Base-by-base conservation (phyloP, 805 yeast species). In the Metschnikowia corniflorae region DNA sequence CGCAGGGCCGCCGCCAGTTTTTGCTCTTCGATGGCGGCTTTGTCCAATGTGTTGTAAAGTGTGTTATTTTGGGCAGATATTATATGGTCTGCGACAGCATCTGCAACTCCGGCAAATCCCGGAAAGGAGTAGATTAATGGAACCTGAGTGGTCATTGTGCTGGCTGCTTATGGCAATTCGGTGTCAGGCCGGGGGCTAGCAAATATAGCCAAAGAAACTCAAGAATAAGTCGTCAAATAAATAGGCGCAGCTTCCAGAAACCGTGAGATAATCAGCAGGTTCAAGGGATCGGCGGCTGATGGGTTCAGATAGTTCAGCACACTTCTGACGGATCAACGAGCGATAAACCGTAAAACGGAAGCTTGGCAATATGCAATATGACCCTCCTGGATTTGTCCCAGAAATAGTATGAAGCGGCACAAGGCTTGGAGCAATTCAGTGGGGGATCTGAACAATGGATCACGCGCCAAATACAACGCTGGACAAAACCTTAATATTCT, bases 11-110 rank as follows among this genome's bases (percentile, higher is more conserved):
- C 45, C 31, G 57, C 58, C 29, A 57, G 58, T 52, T 63, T 59
- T 39, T 60, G 44, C n/a, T 49, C 38, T 26, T 49, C 57, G 25
- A 67, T 65, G 44, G 59, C 59, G 13, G 52, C 47, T 19, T 43
- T 50, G 44, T 68, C 72, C 42, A 63, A 49, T 2, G 71, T 63
- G 42, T 63, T 58, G 51, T 69, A 75, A 25, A 84, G 63, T 7
- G 88, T 76, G 43, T 73, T 62, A 54, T 89, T 86, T 63, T 93
- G 97, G 9, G 95, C 94, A 19, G 85, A 77, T 23, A 88, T 78
- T 32, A 91, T 82, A 60, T 89, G 95, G 61, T 93, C 96, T 1
- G 97, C 97, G 19, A 91, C 95, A 16, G 97, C 97, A 37, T 85
- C 95, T 2, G 97, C 97, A 21, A 91, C 96, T 13, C 86, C 93